Conservation (phyloP, 116 monocot genomes). For the Zostera marina region DNA sequence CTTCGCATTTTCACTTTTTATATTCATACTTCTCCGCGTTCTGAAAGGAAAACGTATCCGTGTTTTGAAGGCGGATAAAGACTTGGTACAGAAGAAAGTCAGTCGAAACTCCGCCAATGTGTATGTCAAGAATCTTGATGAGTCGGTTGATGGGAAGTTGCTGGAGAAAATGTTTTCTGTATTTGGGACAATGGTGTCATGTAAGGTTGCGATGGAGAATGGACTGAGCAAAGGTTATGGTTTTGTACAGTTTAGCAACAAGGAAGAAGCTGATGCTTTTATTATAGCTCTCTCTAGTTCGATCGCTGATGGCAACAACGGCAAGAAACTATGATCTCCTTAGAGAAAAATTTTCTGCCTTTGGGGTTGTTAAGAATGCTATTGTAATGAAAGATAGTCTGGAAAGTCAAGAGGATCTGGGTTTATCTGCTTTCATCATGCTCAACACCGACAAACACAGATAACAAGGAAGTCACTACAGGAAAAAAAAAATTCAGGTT, state of each 20-base stretch:
- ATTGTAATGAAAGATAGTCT: constrained; percentile 26
- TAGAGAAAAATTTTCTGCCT: constrained; percentile 25
- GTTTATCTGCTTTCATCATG: constrained; percentile 33
- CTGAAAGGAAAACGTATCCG: background rate
- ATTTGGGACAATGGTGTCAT: constrained; percentile 29
- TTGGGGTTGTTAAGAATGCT: constrained; percentile 27
- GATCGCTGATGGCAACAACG: constrained; percentile 9
- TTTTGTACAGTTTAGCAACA: constrained; percentile 36
- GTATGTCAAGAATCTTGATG: constrained; percentile 5
- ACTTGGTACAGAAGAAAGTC: background rate
- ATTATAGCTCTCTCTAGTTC: constrained; percentile 25
- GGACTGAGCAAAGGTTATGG: constrained; percentile 47
- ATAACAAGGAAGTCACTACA: constrained; percentile 24
- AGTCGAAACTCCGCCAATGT: background rate
- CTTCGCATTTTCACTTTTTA: too few species aligned
- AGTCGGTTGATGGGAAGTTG: constrained; percentile 10
- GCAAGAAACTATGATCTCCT: constrained; percentile 32
- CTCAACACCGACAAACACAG: too few species aligned
- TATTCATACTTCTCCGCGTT: too few species aligned
- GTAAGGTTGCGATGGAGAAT: constrained; percentile 38
- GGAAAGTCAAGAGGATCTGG: constrained; percentile 46
- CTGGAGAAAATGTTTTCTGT: constrained; percentile 31
- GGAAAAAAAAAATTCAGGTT: constrained; percentile 26
- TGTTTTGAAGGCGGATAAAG: background rate
- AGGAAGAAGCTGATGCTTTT: constrained; percentile 25